A percentile compares a stretch with the other conserved stretches of the same genome.
Evolutionary conservation across 31 red algal genomes (phyloP).

Genomic region (Asparagopsis taxiformis): DNA sequence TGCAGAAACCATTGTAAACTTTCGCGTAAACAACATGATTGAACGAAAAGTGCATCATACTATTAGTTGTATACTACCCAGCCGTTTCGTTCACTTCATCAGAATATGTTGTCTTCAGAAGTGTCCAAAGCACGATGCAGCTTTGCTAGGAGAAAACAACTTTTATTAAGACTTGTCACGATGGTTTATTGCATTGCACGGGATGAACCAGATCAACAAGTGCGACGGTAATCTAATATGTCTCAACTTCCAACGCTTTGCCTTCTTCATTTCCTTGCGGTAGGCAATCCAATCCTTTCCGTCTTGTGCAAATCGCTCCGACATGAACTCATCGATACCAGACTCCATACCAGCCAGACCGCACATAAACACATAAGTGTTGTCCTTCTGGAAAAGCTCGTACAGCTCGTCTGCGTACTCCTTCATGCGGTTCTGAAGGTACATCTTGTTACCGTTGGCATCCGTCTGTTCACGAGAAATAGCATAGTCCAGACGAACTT

Average conservation of each 20-base stretch:
- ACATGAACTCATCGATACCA: constrained; percentile 90
- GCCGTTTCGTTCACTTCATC: too few species aligned
- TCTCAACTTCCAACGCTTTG: constrained; percentile 86
- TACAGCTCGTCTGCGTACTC: constrained; percentile 93
- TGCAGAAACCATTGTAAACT: too few species aligned
- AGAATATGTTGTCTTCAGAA: too few species aligned
- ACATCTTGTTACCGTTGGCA: constrained; percentile 82
- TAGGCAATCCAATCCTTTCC: constrained; percentile 77
- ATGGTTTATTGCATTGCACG: too few species aligned
- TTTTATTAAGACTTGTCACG: too few species aligned
- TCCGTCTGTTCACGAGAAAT: constrained; percentile 91
- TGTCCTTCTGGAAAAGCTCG: constrained; percentile 86
- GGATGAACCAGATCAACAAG: too few species aligned
- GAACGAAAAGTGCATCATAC: too few species aligned
- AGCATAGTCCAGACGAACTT: constrained; percentile 82
- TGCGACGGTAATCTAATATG: too few species aligned
- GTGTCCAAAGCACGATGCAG: too few species aligned
- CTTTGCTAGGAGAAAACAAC: too few species aligned
- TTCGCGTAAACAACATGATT: too few species aligned
- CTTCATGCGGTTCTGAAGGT: constrained; percentile 91
- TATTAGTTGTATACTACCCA: too few species aligned
- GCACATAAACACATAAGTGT: constrained; percentile 96
- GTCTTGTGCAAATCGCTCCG: constrained; percentile 69
- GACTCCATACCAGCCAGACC: constrained; percentile 94
- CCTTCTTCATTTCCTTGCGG: constrained; percentile 89